These are phyloP conservation scores for Scheffersomyces insectosa DNA, from an alignment of 1,139 yeast genomes.

Conservation along the genomic window DNA sequence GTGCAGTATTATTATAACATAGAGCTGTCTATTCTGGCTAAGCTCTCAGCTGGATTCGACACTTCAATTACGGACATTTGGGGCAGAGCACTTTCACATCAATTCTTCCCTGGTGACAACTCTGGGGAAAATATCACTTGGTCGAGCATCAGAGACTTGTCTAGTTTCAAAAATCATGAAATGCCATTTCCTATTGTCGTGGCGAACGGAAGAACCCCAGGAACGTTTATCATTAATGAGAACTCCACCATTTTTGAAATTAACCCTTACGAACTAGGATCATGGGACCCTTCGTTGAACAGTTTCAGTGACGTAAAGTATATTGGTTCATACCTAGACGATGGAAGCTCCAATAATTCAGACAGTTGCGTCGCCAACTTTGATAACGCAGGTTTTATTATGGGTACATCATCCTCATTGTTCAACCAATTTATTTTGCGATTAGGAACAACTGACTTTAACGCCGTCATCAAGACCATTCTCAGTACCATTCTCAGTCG, in stretches of 20 bases:
- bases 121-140: constrained; percentile 39
- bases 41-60: constrained; percentile 36
- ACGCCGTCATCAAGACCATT: constrained; percentile 25
- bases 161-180: constrained; percentile 29
- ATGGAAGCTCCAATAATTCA: constrained; percentile 26
- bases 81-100: constrained; percentile 45
- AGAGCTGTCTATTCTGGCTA: constrained; percentile 28
- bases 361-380: constrained; percentile 53
- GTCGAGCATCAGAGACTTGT: constrained; percentile 33
- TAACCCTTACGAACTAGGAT: constrained; percentile 44
- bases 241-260: constrained; percentile 46
- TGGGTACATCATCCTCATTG: constrained; percentile 72
- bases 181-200: constrained; percentile 47
- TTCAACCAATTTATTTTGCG: constrained; percentile 46
- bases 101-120: constrained; percentile 26
- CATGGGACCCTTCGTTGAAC: constrained; percentile 44
- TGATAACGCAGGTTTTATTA: constrained; percentile 73
- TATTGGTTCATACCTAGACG: constrained; percentile 33
- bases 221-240: constrained; percentile 29
- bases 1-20: constrained; percentile 34
- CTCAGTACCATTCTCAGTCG: constrained; percentile 25
- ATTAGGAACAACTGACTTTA: constrained; percentile 19
- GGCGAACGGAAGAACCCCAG: constrained; percentile 43
- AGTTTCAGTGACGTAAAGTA: constrained; percentile 33
- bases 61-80: constrained; percentile 44